Conservation (phyloP, 2,329 filamentous ascomycete species). For the Apiospora sp. region DNA sequence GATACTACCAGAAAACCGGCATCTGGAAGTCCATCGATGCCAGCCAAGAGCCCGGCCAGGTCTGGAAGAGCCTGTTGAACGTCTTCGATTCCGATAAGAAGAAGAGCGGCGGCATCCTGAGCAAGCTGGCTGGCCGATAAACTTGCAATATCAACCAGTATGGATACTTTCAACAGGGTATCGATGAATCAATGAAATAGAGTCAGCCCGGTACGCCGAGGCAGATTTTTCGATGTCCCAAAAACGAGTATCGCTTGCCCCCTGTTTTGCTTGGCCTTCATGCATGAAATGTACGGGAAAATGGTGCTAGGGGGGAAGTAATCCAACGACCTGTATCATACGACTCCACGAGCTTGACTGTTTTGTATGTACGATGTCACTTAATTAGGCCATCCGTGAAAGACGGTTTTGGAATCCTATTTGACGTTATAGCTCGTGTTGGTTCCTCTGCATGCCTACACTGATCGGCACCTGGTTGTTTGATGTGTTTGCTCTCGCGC, state of each 20-base stretch:
- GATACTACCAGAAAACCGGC: conserved; percentile 96
- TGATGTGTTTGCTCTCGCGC: neutral
- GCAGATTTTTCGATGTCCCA: neutral
- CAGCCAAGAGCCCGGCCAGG: conserved; percentile 92
- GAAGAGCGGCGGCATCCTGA: conserved; percentile 53
- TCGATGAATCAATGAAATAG: conserved; percentile 7
- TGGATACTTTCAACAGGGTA: neutral
- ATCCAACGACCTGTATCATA: conserved; percentile 25
- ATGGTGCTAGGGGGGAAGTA: conserved; percentile 9
- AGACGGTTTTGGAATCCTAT: conserved; percentile 2
- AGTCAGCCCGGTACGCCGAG: neutral
- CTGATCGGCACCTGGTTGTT: neutral
- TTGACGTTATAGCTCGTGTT: neutral
- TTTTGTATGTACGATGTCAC: conserved; percentile 24
- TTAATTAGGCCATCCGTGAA: conserved; percentile 7
- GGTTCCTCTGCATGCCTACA: neutral
- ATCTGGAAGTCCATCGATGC: conserved; percentile 98
- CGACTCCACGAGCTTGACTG: conserved; percentile 6
- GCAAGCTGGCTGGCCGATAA: conserved; percentile 47
- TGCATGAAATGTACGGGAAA: neutral
- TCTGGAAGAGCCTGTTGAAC: conserved; percentile 91
- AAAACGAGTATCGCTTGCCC: neutral
- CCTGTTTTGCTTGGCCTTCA: neutral
- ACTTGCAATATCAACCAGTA: neutral
- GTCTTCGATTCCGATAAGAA: conserved; percentile 77